phyloP scores from a whole-genome alignment of 2,329 filamentous ascomycete genomes.

The Ophiostoma perfectum region DNA sequence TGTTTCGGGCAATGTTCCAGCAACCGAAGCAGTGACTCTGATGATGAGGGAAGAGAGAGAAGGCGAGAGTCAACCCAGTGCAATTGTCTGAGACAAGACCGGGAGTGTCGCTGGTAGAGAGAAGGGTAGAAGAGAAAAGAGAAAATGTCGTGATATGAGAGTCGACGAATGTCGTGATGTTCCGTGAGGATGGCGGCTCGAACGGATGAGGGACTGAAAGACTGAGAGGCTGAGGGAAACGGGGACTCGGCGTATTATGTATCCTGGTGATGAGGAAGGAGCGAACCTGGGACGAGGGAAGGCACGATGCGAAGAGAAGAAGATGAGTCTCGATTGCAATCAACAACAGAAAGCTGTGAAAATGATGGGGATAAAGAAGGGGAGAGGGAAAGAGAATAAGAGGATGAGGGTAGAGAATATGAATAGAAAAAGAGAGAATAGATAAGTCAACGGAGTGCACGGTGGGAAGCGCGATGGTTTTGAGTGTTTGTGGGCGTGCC shows the following conservation, averaged over 20 bases:
- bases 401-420: not conserved
- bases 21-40: conserved; percentile 28
- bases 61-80: conserved; percentile 23
- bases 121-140: not conserved
- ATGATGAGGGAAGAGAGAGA: not conserved
- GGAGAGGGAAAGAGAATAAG: conserved; percentile 8
- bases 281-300: not conserved
- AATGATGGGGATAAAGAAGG: not conserved
- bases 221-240: not conserved
- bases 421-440: conserved; percentile 13
- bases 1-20: conserved; percentile 33
- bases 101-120: conserved; percentile 19
- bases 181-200: conserved; percentile 9
- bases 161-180: conserved; percentile 11
- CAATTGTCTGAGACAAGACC: conserved; percentile 29
- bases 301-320: not conserved
- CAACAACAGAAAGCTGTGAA: conserved; percentile 6
- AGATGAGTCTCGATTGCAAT: not conserved
- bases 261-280: not conserved
- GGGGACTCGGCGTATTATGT: not conserved
- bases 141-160: not conserved
- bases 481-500: not conserved
- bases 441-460: conserved; percentile 9
- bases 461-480: conserved; percentile 15
- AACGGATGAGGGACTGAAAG: not conserved